These are phyloP conservation scores for Sugiyamaella castrensis DNA, from an alignment of 1,139 yeast species.

Conservation along the genomic window DNA sequence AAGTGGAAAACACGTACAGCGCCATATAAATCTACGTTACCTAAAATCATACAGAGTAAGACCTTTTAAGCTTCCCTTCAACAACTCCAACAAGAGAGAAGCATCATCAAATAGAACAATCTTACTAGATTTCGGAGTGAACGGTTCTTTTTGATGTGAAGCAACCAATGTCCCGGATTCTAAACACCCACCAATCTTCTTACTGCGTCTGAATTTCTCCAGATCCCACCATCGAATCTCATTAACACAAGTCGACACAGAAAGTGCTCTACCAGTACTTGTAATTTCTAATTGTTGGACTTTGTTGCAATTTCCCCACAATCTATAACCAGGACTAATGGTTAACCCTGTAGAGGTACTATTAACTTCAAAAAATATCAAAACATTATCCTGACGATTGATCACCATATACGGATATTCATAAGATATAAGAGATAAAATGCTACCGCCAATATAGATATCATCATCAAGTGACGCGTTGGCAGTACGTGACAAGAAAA, in stretches of 20 bases:
- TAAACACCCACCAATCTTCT: no score
- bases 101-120: neutral
- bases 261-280: conserved; percentile 21
- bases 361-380: conserved; percentile 3
- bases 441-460: neutral
- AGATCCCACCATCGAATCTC: conserved; percentile 26
- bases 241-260: conserved; percentile 20
- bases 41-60: conserved; percentile 2
- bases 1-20: no score
- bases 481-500: conserved; percentile 6
- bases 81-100: neutral
- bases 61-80: neutral
- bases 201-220: neutral
- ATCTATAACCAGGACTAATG: neutral
- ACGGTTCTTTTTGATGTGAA: neutral
- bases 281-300: conserved; percentile 19
- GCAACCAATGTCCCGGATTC: neutral
- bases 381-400: conserved; percentile 4
- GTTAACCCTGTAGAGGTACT: neutral
- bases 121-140: neutral
- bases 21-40: neutral
- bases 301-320: conserved; percentile 23
- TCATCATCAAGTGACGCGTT: neutral
- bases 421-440: conserved; percentile 3
- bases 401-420: conserved; percentile 10